Base-by-base conservation (phyloP, 164 flowering plant genomes). In the Santalum album region DNA sequence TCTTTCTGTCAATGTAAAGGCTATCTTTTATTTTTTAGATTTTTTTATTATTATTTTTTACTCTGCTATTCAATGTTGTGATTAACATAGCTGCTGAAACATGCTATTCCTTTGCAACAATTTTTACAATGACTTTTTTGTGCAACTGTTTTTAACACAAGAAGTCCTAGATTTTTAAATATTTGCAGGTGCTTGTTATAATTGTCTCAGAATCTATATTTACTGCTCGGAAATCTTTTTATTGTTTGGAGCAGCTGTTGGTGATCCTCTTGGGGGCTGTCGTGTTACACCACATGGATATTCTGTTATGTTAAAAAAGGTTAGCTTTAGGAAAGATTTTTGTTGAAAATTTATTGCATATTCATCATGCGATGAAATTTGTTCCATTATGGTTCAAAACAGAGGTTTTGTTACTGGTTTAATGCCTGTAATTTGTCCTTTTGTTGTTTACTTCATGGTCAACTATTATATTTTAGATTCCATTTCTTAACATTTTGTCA, bases 191-290 rank as follows among this genome's bases (percentile, higher is more conserved):
- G 25, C 49, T 22, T 45, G 49, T 45, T 0, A 9, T 45, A 45
- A 12, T 6, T 45, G 49, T 21, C 16, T 22, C 15, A 45, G 25
- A 45, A 45, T 45, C 49, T 45, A 1, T 45, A 22, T 9, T 45
- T 45, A 20, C 14, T 21, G 19, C 21, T 45, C 16, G 15, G 15
- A 6, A 20, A 17, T 20, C 2, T 21, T 20, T 22, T 20, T 12
- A 20, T 18, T 50, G 20, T 7, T 50, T 50, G 46, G 18, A 42
- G 66, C 88, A 94, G 97, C 99, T 39, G 55, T 74, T 63, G 79
- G 81, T 51, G 99, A 94, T 83, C 99, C 99, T 55, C 73, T 94
- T 19, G 99, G 99, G 6, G 97, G 99, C 56, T 94, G 99, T 67
- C 42, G 87, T 60, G 69, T 94, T 61, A 82, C 88, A 6, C 99